Evolutionary conservation across 768 basidiomycete species (phyloP).

Genomic region (Lepiota subincarnata): DNA sequence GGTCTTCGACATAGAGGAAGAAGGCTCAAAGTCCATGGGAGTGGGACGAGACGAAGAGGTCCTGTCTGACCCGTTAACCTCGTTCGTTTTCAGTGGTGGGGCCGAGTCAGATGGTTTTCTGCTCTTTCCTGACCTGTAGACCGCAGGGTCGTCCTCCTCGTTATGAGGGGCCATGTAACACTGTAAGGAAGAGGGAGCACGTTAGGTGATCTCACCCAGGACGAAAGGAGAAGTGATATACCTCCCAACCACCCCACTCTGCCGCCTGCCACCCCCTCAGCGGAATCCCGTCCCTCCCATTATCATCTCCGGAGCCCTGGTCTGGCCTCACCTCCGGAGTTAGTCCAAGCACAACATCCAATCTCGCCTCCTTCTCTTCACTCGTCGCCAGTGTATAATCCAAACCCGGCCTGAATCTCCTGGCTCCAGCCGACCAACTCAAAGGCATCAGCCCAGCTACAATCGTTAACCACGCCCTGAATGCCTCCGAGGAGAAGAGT

Average conservation of each 20-base stretch:
- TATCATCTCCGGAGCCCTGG: conserved; percentile 21
- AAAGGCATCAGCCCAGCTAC: conserved; percentile 72
- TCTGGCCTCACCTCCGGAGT: conserved; percentile 57
- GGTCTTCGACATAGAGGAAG: not conserved
- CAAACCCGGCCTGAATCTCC: conserved; percentile 87
- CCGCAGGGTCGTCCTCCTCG: conserved; percentile 92
- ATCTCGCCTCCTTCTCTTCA: conserved; percentile 71
- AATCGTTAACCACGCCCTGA: conserved; percentile 83
- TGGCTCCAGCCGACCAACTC: conserved; percentile 69
- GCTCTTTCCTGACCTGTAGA: conserved; percentile 69
- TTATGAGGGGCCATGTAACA: conserved; percentile 96
- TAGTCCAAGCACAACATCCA: conserved; percentile 84
- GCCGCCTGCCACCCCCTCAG: conserved; percentile 60
- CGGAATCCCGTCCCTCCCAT: conserved; percentile 15
- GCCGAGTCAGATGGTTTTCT: conserved; percentile 31
- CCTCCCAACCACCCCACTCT: conserved; percentile 95
- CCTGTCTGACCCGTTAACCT: not conserved
- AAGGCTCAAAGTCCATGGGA: conserved; percentile 7
- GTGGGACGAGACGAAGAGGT: conserved; percentile 1
- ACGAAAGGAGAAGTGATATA: conserved; percentile 26
- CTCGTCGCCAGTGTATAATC: conserved; percentile 94
- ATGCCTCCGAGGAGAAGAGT: conserved; percentile 75
- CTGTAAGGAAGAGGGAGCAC: conserved; percentile 30
- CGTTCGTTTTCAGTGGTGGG: conserved; percentile 2
- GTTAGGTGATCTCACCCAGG: not conserved